A percentile compares a stretch with the other conserved stretches of the same genome.
phyloP scores from a whole-genome alignment of 2,329 filamentous ascomycete species.

The Hypoxylon sp. region DNA sequence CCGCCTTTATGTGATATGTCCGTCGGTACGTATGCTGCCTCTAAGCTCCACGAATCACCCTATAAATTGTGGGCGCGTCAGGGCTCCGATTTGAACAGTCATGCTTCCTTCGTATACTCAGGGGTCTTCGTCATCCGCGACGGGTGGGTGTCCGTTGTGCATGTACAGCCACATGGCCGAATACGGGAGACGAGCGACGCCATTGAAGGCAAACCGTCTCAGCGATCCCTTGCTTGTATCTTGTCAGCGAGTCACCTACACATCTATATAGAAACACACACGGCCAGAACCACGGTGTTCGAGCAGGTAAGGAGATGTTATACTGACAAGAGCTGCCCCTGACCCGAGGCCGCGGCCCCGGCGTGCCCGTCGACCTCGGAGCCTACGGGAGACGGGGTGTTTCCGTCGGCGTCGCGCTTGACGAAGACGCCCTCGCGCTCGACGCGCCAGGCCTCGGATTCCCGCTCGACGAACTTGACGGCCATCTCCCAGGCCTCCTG shows the following conservation, averaged over 20 bases:
- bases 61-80: neutral
- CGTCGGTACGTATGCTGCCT: neutral
- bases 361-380: conserved; percentile 31
- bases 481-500: conserved; percentile 56
- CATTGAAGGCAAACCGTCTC: conserved; percentile 45
- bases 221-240: conserved; percentile 40
- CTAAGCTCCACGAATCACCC: neutral
- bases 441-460: conserved; percentile 53
- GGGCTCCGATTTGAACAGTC: neutral
- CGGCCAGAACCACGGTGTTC: neutral
- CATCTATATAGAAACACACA: neutral
- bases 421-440: conserved; percentile 57
- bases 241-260: conserved; percentile 9
- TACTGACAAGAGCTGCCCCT: conserved; percentile 29
- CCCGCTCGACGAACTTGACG: conserved; percentile 48
- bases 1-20: neutral
- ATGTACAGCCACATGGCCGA: conserved; percentile 41
- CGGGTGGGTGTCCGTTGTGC: conserved; percentile 17
- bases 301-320: neutral
- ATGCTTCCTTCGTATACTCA: neutral
- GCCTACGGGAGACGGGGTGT: conserved; percentile 4
- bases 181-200: conserved; percentile 40
- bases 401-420: conserved; percentile 36
- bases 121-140: neutral
- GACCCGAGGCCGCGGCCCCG: neutral